Evolutionary conservation across 768 basidiomycete genomes (phyloP).

Genomic region (Phanerodontia chrysosporium): DNA sequence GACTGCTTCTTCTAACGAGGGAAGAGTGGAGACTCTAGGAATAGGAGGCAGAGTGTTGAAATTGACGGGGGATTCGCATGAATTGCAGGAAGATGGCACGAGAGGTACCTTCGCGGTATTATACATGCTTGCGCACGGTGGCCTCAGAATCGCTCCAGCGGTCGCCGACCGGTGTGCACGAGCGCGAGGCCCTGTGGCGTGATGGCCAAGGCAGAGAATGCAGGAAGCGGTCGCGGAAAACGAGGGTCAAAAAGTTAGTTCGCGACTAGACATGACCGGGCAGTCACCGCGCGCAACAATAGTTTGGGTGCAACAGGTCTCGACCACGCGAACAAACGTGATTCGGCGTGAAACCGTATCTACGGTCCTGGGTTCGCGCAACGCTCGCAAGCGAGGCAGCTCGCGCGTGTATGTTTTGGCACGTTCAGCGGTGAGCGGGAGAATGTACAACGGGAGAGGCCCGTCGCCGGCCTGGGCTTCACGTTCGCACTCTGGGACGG

Average conservation of each 20-base stretch:
- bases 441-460: neutral
- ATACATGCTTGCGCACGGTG: neutral
- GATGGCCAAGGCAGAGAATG: neutral
- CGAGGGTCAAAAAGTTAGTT: neutral
- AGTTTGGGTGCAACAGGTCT: neutral
- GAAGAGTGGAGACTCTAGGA: no score
- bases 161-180: neutral
- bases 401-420: neutral
- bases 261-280: neutral
- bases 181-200: neutral
- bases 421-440: neutral
- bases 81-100: neutral
- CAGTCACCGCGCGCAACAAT: neutral
- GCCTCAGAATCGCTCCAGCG: neutral
- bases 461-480: neutral
- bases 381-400: neutral
- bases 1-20: no score
- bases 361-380: neutral
- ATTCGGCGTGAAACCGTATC: neutral
- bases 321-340: conserved; percentile 1
- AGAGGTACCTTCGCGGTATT: neutral
- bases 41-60: no score
- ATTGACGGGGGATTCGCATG: neutral
- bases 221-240: neutral
- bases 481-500: conserved; percentile 1